These are phyloP conservation scores for Globisporangium cystogenes DNA, from an alignment of 352 stramenopile genomes.

Conservation along the genomic window DNA sequence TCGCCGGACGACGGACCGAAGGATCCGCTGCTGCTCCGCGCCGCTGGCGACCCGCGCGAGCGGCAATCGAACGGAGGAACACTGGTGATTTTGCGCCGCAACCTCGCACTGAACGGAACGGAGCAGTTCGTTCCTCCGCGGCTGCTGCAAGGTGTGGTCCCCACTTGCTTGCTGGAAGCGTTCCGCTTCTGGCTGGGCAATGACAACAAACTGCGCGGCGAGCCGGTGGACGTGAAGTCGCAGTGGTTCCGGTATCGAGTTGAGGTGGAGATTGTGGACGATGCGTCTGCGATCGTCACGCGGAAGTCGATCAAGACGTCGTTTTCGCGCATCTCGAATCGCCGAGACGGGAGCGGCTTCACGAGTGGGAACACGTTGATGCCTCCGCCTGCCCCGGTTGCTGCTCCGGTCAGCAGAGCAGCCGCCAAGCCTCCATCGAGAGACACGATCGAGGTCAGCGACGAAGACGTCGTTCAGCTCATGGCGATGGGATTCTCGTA, in stretches of 20 bases:
- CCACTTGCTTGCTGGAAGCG: conserved; percentile 92
- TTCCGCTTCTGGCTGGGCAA: conserved; percentile 98
- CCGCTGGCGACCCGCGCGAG: conserved; percentile 63
- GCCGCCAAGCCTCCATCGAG: conserved; percentile 2
- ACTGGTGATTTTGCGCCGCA: conserved; percentile 88
- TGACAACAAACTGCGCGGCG: conserved; percentile 92
- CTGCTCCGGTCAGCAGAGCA: neutral
- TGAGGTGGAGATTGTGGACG: conserved; percentile 53
- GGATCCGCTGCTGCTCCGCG: conserved; percentile 48
- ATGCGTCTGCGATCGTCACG: conserved; percentile 39
- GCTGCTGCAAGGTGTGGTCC: conserved; percentile 93
- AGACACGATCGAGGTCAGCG: conserved; percentile 33
- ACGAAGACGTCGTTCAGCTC: conserved; percentile 84
- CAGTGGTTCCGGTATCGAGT: conserved; percentile 88
- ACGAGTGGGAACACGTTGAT: conserved; percentile 17
- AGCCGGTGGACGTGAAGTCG: conserved; percentile 84
- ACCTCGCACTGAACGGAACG: conserved; percentile 50
- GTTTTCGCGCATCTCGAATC: conserved; percentile 49
- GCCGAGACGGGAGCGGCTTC: conserved; percentile 16
- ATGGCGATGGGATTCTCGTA: conserved; percentile 90
- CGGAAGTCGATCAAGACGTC: conserved; percentile 64
- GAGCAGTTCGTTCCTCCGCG: conserved; percentile 90
- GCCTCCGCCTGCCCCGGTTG: conserved; percentile 39
- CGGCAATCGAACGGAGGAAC: conserved; percentile 63
- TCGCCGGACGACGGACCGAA: conserved; percentile 56